Conservation (phyloP, 208 protist species). For the Trypanosoma avium region DNA sequence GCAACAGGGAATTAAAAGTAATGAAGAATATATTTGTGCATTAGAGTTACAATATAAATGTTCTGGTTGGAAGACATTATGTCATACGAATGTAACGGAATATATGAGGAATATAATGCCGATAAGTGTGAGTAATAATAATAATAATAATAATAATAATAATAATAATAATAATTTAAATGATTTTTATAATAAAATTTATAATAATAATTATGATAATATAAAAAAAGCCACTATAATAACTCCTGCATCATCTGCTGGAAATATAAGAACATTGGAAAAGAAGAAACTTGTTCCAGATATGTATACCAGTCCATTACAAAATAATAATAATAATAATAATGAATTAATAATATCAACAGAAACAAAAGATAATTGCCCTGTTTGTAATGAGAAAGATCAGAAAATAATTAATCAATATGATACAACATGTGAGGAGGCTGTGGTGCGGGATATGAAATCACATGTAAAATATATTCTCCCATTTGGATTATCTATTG, state of each 20-base stretch:
- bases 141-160: background rate
- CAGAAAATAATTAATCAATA: conserved; percentile 6
- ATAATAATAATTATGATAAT: background rate
- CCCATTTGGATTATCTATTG: conserved; percentile 16
- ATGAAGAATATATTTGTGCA: background rate
- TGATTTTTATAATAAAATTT: background rate
- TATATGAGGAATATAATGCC: background rate
- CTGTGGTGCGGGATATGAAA: background rate
- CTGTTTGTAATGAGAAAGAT: conserved; percentile 8
- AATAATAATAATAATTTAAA: background rate
- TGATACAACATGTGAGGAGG: background rate
- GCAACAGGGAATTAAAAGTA: conserved; percentile 1
- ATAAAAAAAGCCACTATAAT: no score
- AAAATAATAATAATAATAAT: background rate
- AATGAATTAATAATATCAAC: background rate
- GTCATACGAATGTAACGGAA: background rate
- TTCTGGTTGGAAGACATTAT: conserved; percentile 23
- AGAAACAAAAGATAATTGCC: background rate
- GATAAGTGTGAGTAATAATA: background rate
- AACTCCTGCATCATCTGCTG: no score
- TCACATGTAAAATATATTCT: conserved; percentile 11
- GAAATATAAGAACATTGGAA: no score
- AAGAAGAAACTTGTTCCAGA: no score
- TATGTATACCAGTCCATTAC: background rate
- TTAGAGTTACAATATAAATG: conserved; percentile 25